These are phyloP conservation scores for Mortierella sp. DNA, from an alignment of 371 early-diverging fungal species.

Conservation along the genomic window DNA sequence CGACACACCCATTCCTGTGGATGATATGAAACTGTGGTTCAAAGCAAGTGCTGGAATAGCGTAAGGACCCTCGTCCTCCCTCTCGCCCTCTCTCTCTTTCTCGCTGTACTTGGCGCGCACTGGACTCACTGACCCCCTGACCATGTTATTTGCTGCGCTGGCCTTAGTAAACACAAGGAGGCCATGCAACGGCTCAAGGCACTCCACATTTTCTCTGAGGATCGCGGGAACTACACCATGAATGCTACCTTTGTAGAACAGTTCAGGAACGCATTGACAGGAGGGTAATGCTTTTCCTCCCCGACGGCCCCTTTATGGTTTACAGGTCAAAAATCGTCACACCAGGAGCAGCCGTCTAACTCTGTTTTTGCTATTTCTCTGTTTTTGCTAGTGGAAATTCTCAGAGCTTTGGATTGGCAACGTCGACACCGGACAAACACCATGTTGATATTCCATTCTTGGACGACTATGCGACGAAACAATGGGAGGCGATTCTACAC, in stretches of 20 bases:
- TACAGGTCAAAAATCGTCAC: too few relatives aligned
- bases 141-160: too few relatives aligned
- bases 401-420: slow-evolving; percentile 85
- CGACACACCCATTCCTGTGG: slow-evolving; percentile 64
- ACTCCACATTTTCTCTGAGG: slow-evolving; percentile 71
- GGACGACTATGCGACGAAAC: slow-evolving; percentile 83
- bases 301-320: too few relatives aligned
- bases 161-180: slow-evolving; percentile 63
- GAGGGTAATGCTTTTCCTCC: too few relatives aligned
- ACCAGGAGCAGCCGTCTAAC: too few relatives aligned
- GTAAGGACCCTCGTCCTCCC: too few relatives aligned
- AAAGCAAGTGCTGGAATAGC: slow-evolving; percentile 59
- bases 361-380: neutral
- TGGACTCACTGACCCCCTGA: too few relatives aligned
- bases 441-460: slow-evolving; percentile 74
- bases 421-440: slow-evolving; percentile 73
- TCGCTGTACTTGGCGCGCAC: too few relatives aligned
- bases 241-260: slow-evolving; percentile 79
- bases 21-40: slow-evolving; percentile 79
- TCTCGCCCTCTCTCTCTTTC: too few relatives aligned
- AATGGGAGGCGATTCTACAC: slow-evolving; percentile 95
- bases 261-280: slow-evolving; percentile 89
- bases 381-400: slow-evolving; percentile 70
- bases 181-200: slow-evolving; percentile 73
- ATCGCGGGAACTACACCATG: slow-evolving; percentile 55